Evolutionary conservation across 164 flowering plant genomes (phyloP).

Genomic region (Umbilicus rupestris): DNA sequence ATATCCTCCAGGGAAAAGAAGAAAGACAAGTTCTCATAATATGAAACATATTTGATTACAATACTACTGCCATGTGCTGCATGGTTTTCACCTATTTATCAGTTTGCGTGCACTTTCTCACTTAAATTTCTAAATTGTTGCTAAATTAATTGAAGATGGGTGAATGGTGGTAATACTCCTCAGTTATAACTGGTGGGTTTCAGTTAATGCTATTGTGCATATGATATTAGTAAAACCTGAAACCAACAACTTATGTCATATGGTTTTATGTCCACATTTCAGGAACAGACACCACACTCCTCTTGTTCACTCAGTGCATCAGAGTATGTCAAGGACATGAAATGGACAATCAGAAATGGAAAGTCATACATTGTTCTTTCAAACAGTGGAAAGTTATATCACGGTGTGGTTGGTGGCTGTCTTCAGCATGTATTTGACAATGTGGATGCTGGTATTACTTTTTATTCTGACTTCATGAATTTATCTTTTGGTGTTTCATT

Average conservation of each 20-base stretch:
- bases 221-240: not conserved
- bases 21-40: not conserved
- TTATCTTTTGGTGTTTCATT: not conserved
- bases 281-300: conserved; percentile 52
- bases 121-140: not conserved
- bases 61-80: too few relatives aligned
- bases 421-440: conserved; percentile 42
- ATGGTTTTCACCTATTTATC: not conserved
- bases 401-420: conserved; percentile 34
- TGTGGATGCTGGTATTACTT: conserved; percentile 78
- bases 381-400: conserved; percentile 44
- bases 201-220: not conserved
- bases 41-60: not conserved
- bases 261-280: conserved; percentile 6
- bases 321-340: conserved; percentile 48
- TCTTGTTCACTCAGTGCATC: conserved; percentile 41
- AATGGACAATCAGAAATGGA: conserved; percentile 46
- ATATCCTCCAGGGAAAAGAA: not conserved
- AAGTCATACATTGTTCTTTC: conserved; percentile 52
- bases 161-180: not conserved
- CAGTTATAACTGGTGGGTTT: not conserved
- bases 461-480: not conserved
- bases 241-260: not conserved
- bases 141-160: not conserved
- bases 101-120: not conserved